Conservation (phyloP, 2,329 filamentous ascomycete genomes). For the Drechslerella coelobrocha region DNA sequence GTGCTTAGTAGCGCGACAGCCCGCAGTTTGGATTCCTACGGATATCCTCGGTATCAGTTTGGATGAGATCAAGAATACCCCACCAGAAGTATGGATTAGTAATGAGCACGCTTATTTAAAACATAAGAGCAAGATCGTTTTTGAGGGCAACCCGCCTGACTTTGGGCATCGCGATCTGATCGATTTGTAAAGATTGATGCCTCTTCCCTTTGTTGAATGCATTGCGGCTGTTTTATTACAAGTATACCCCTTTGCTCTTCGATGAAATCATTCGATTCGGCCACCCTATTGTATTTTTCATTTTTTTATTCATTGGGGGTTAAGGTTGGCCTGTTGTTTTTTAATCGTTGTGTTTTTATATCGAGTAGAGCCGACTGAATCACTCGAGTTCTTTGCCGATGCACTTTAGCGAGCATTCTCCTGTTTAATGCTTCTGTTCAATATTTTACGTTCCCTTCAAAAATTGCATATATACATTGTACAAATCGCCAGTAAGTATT, state of each 20-base stretch:
- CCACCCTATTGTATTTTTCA: too few species aligned
- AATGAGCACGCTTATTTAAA: conserved; percentile 93
- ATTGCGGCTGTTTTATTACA: neutral
- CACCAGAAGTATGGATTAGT: conserved; percentile 81
- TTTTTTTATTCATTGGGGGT: neutral
- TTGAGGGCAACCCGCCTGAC: conserved; percentile 83
- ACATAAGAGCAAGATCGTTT: conserved; percentile 80
- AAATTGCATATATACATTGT: too few species aligned
- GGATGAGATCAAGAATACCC: conserved; percentile 81
- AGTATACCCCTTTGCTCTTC: neutral
- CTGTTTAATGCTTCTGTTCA: too few species aligned
- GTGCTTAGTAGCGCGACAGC: conserved; percentile 80
- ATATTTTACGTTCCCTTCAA: too few species aligned
- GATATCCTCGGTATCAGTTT: conserved; percentile 90
- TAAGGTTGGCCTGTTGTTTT: too few species aligned
- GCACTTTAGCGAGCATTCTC: too few species aligned
- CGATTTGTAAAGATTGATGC: conserved; percentile 66
- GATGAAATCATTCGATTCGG: neutral
- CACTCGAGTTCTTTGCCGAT: too few species aligned
- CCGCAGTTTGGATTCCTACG: conserved; percentile 90
- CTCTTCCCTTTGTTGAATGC: conserved; percentile 1
- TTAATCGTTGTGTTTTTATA: too few species aligned
- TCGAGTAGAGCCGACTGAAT: too few species aligned
- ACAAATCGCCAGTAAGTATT: too few species aligned
- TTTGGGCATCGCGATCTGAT: conserved; percentile 89